Base-by-base conservation (phyloP, 192 early-diverging fungal species). In the Mortierella hygrophila region DNA sequence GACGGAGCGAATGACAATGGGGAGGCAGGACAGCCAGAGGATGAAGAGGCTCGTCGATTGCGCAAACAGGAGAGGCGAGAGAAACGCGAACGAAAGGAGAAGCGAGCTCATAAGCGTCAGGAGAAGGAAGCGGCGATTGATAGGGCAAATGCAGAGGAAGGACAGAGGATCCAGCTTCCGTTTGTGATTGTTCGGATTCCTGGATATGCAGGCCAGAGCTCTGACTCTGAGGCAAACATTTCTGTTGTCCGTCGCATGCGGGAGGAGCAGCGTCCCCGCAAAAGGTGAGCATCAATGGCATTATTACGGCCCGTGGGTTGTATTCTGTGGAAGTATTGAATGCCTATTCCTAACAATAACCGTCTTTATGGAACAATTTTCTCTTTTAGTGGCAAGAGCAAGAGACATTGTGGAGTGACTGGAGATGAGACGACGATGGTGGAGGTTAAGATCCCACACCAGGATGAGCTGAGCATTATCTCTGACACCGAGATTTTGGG, bases 191-290 rank as follows among this genome's bases (percentile, higher is more conserved):
- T 80, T 2, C 68, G 70, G 9, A 55, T 85, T 7, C 83, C 83
- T 32, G 49, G 74, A 38, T 85, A 75, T 80, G 83, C 69, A 11
- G 74, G 77, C 20, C 83, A 85, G 65, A 85, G 83, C 69, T 85
- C 83, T 2, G 83, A 85, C 68, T 85, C 83, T 26, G 83, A 85
- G 47, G 78, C 77, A 16, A 79, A 75, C 68, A 85, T 85, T 37
- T 80, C 78, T 26, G 78, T 85, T 7, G 75, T 85, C 20, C 77
- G 78, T 54, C 77, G 82, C 52, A 74, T 84, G 15, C 82, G 82
- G 4, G 72, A 78, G 11, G 82, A 84, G 21, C 71, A 42, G 18
- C 55, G 74, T 18, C 68, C 72, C 5, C 68, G 71, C 15, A 84
- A 84, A 38, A 79, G 82, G 82, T 84, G 71, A 35, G 77, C 8